phyloP scores from a whole-genome alignment of 495 filamentous ascomycete species.

The Aspergillus carlsbadensis region DNA sequence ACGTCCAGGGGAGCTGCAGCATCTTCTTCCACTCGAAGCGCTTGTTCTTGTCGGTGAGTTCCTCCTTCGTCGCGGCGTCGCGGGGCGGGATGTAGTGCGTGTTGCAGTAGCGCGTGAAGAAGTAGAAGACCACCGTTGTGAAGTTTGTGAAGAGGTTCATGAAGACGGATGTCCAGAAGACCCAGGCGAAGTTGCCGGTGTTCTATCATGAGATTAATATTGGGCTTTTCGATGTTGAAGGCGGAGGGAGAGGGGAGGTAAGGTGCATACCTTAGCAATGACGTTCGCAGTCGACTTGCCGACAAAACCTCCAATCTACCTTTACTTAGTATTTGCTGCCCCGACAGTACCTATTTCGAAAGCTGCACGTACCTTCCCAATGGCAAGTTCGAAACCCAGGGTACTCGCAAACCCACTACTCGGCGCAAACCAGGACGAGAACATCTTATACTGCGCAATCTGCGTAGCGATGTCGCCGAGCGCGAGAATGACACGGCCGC shows the following conservation, averaged over 20 bases:
- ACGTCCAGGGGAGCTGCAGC: constrained; percentile 44
- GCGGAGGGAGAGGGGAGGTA: background rate
- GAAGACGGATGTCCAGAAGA: constrained; percentile 46
- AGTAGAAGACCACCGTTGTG: constrained; percentile 38
- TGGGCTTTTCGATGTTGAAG: too few relatives aligned
- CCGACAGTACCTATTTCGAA: too few relatives aligned
- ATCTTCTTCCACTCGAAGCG: constrained; percentile 44
- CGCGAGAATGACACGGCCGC: constrained; percentile 39
- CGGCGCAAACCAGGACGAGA: constrained; percentile 48
- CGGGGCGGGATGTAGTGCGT: constrained; percentile 28
- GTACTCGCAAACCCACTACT: constrained; percentile 47
- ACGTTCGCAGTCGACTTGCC: constrained; percentile 24
- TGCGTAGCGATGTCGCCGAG: constrained; percentile 48
- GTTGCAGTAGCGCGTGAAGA: constrained; percentile 40
- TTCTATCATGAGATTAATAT: too few relatives aligned
- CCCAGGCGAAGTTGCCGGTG: constrained; percentile 47
- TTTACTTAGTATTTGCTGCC: background rate
- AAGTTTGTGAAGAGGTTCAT: constrained; percentile 49
- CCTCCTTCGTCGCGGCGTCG: constrained; percentile 40
- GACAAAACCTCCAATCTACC: constrained; percentile 22
- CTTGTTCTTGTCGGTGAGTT: constrained; percentile 44
- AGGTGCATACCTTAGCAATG: constrained; percentile 16
- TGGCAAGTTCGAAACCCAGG: constrained; percentile 40
- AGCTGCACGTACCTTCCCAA: constrained; percentile 43
- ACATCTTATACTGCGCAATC: constrained; percentile 50